phyloP scores from a whole-genome alignment of 768 basidiomycete genomes.

The Fistulinella prunicolor region DNA sequence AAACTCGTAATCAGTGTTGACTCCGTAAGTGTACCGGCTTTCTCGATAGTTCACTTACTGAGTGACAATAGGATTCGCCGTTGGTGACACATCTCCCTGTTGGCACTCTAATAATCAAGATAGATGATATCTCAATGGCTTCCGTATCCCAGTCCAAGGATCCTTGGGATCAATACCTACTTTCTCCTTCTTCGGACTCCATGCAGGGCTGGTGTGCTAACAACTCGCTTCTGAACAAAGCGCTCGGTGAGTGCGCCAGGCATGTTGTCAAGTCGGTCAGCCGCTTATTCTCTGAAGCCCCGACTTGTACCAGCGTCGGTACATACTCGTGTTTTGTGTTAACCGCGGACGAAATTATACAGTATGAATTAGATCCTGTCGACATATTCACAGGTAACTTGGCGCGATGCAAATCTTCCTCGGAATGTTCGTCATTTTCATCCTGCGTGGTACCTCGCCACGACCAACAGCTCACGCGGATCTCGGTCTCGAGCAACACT shows the following conservation, averaged over 20 bases:
- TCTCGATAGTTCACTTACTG: background rate
- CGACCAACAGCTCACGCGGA: conserved; percentile 53
- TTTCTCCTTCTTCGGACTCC: conserved; percentile 9
- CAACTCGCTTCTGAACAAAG: conserved; percentile 30
- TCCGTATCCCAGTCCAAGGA: conserved; percentile 25
- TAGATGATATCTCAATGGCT: conserved; percentile 61
- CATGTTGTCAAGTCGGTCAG: background rate
- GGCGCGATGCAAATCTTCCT: conserved; percentile 40
- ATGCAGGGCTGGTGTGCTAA: conserved; percentile 63
- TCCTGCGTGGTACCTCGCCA: conserved; percentile 52
- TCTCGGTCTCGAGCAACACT: conserved; percentile 38
- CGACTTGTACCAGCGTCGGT: conserved; percentile 4
- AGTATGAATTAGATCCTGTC: conserved; percentile 58
- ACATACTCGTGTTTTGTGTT: conserved; percentile 45
- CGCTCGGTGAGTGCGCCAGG: conserved; percentile 9
- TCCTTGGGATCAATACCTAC: conserved; percentile 49
- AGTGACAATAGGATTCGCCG: conserved; percentile 51
- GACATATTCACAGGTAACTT: conserved; percentile 39
- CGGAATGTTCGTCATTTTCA: conserved; percentile 36
- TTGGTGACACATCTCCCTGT: conserved; percentile 51
- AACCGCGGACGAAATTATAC: conserved; percentile 22
- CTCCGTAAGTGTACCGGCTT: conserved; percentile 39
- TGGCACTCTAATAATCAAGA: conserved; percentile 57
- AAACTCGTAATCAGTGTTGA: conserved; percentile 54
- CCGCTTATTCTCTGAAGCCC: conserved; percentile 4